Percentiles rank a stretch among this genome's conserved stretches.
Evolutionary conservation across 2,329 filamentous ascomycete genomes (phyloP).

Genomic region (Aspergillus glaucus): DNA sequence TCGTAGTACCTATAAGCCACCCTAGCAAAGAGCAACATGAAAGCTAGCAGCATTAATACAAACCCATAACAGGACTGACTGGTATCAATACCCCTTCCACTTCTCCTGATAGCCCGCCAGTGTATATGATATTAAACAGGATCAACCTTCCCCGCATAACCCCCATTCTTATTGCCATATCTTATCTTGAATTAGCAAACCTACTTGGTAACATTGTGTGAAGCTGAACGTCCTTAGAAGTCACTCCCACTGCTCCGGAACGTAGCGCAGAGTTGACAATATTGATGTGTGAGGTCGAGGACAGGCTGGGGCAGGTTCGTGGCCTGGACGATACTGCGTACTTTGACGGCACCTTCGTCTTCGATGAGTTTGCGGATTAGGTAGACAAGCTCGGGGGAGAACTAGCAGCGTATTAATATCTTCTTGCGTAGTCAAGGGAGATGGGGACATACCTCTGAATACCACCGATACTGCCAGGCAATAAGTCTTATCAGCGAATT

Average conservation of each 20-base stretch:
- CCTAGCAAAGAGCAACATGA: too few species aligned
- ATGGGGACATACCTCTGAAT: slow-evolving; percentile 65
- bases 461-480: slow-evolving; percentile 99
- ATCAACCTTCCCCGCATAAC: too few species aligned
- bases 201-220: too few species aligned
- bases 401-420: slow-evolving; percentile 37
- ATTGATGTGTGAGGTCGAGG: slow-evolving; percentile 90
- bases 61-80: too few species aligned
- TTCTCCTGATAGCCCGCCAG: too few species aligned
- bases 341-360: slow-evolving; percentile 94
- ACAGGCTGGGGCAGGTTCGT: slow-evolving; percentile 90
- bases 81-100: too few species aligned
- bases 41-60: too few species aligned
- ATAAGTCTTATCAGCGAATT: slow-evolving; percentile 84
- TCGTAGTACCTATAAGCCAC: too few species aligned
- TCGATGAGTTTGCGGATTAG: slow-evolving; percentile 90
- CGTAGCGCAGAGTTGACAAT: slow-evolving; percentile 86
- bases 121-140: too few species aligned
- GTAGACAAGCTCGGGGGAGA: slow-evolving; percentile 83
- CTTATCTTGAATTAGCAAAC: not conserved
- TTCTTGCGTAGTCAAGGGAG: not conserved
- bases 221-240: slow-evolving; percentile 45
- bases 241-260: slow-evolving; percentile 94
- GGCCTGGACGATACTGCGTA: slow-evolving; percentile 93
- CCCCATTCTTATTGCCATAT: too few species aligned